These are phyloP conservation scores for Tetrapisispora iriomotensis DNA, from an alignment of 805 yeast species.

Conservation along the genomic window DNA sequence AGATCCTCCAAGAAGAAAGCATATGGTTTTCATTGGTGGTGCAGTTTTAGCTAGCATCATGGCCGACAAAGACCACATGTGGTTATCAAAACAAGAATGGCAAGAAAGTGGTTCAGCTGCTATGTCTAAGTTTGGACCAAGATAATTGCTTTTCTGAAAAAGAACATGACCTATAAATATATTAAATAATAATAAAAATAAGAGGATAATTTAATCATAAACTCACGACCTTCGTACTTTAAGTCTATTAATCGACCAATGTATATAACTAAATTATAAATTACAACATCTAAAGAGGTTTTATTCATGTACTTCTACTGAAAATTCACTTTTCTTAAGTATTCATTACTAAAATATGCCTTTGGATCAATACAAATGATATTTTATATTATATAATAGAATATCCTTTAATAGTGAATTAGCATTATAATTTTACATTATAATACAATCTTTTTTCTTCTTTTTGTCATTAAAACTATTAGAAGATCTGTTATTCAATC, in stretches of 20 bases:
- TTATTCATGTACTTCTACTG: too few relatives aligned
- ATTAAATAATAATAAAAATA: too few relatives aligned
- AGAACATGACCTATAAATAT: neutral
- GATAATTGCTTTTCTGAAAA: slow-evolving; percentile 43
- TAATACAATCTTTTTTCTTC: slow-evolving; percentile 1
- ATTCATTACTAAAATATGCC: too few relatives aligned
- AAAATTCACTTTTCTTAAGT: too few relatives aligned
- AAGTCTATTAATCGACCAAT: too few relatives aligned
- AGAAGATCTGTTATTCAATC: neutral
- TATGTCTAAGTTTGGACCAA: slow-evolving; percentile 82
- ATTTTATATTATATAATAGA: too few relatives aligned
- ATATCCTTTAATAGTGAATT: too few relatives aligned
- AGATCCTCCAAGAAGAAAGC: slow-evolving; percentile 97
- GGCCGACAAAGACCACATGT: slow-evolving; percentile 98
- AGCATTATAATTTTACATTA: slow-evolving; percentile 2
- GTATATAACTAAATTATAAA: too few relatives aligned
- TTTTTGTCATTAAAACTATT: neutral
- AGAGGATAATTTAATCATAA: too few relatives aligned
- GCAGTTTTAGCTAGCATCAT: slow-evolving; percentile 95
- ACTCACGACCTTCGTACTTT: too few relatives aligned
- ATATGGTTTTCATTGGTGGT: slow-evolving; percentile 98
- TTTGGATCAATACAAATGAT: too few relatives aligned
- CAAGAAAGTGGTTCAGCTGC: slow-evolving; percentile 89
- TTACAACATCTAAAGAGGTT: too few relatives aligned
- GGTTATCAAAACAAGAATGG: slow-evolving; percentile 96